These are phyloP conservation scores for Gremmenia infestans DNA, from an alignment of 2,329 filamentous ascomycete genomes.

Conservation along the genomic window DNA sequence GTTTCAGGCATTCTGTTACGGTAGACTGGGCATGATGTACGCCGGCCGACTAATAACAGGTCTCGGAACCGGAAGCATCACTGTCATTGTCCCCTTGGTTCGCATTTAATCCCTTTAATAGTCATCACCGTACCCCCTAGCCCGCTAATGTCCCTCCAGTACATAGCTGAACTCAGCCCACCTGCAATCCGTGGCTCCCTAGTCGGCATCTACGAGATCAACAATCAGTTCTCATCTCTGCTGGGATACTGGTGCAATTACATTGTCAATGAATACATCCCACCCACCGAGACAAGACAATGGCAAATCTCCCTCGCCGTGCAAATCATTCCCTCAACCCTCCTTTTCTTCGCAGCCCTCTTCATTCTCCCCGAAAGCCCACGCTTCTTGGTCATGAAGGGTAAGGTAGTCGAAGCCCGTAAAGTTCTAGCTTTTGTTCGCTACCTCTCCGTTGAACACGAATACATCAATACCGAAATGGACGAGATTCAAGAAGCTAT, in stretches of 20 bases:
- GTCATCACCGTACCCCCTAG: background rate
- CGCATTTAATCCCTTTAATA: background rate
- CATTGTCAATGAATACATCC: conserved; percentile 48
- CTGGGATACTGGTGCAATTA: conserved; percentile 61
- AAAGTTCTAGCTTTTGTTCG: conserved; percentile 60
- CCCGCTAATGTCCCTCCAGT: conserved; percentile 15
- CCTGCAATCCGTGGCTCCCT: conserved; percentile 60
- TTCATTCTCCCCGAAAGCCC: conserved; percentile 61
- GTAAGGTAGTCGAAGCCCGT: conserved; percentile 54
- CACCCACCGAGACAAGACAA: conserved; percentile 42
- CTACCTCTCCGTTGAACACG: conserved; percentile 49
- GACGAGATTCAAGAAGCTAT: conserved; percentile 65
- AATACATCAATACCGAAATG: conserved; percentile 70
- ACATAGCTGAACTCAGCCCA: conserved; percentile 39
- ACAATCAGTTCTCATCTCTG: conserved; percentile 58
- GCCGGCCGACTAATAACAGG: conserved; percentile 23
- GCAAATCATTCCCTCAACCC: conserved; percentile 61
- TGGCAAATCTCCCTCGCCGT: conserved; percentile 61
- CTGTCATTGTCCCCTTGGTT: conserved; percentile 24
- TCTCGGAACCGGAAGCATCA: conserved; percentile 23
- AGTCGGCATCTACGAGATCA: conserved; percentile 62
- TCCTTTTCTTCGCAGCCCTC: conserved; percentile 54
- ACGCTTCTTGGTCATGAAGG: conserved; percentile 63
- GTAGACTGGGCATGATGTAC: conserved; percentile 23
- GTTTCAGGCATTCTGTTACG: conserved; percentile 19